Conservation (phyloP, 306 rosid genomes). For the Vigna reflexopilosa region DNA sequence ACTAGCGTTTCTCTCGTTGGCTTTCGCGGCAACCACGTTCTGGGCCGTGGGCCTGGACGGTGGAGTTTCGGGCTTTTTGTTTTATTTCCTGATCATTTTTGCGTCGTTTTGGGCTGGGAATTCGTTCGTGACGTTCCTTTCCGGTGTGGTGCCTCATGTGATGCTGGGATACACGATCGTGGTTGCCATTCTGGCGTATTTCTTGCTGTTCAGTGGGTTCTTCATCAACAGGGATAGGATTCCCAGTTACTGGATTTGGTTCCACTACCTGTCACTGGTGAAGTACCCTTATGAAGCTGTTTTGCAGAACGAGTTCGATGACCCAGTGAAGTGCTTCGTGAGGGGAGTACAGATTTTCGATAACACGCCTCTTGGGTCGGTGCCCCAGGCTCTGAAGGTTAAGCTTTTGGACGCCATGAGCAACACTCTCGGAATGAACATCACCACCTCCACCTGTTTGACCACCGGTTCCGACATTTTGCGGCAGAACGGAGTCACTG, state of each 20-base stretch:
- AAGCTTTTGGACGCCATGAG: conserved; percentile 75
- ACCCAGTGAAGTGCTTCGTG: conserved; percentile 71
- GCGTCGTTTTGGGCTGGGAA: conserved; percentile 95
- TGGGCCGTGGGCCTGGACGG: conserved; percentile 98
- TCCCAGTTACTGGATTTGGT: conserved; percentile 92
- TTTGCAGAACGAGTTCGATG: conserved; percentile 72
- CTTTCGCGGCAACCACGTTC: conserved; percentile 70
- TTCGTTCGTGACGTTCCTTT: conserved; percentile 86
- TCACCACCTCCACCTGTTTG: conserved; percentile 76
- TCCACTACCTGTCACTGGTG: conserved; percentile 82
- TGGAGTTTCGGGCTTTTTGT: conserved; percentile 63
- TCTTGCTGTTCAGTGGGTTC: conserved; percentile 92
- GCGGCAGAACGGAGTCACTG: conserved; percentile 70
- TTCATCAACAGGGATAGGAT: conserved; percentile 85
- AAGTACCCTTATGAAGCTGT: conserved; percentile 90
- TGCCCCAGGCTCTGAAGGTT: conserved; percentile 58
- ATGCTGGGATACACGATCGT: conserved; percentile 91
- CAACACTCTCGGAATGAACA: conserved; percentile 60
- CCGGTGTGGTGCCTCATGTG: conserved; percentile 94
- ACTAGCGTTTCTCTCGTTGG: conserved; percentile 60
- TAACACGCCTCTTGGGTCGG: conserved; percentile 62
- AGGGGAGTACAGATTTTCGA: conserved; percentile 89
- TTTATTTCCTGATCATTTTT: conserved; percentile 68
- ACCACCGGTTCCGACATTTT: conserved; percentile 79
- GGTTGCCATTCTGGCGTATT: conserved; percentile 85